phyloP scores from a whole-genome alignment of 2,329 filamentous ascomycete species.

The Apiospora phragmitis region DNA sequence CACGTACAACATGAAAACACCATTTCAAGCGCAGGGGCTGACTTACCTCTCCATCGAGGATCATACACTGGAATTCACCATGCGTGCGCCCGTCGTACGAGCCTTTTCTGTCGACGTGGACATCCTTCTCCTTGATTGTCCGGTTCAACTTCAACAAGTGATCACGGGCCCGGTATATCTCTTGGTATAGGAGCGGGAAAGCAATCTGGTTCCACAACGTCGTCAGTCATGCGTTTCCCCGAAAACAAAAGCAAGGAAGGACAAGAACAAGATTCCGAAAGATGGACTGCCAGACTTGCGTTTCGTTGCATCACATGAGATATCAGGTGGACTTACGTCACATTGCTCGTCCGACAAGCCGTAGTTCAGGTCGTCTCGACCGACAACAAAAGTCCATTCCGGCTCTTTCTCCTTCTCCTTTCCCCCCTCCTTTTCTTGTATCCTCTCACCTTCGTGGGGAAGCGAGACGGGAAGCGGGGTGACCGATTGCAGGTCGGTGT shows the following conservation, averaged over 20 bases:
- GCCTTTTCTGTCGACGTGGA: slow-evolving; percentile 19
- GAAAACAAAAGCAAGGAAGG: not conserved
- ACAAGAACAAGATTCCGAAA: not conserved
- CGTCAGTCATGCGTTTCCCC: not conserved
- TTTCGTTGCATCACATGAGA: not conserved
- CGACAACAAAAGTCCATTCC: slow-evolving; percentile 20
- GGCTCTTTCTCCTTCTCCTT: not conserved
- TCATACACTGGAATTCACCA: slow-evolving; percentile 25
- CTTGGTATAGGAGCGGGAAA: slow-evolving; percentile 24
- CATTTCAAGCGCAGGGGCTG: not conserved
- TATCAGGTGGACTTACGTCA: slow-evolving; percentile 15
- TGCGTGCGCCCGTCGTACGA: slow-evolving; percentile 19
- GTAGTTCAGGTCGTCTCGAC: slow-evolving; percentile 22
- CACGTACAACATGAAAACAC: not conserved
- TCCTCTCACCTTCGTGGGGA: not conserved
- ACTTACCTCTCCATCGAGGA: slow-evolving; percentile 20
- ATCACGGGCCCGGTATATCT: slow-evolving; percentile 23
- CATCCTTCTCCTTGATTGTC: slow-evolving; percentile 19
- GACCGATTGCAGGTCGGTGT: not conserved
- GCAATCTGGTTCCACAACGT: slow-evolving; percentile 17
- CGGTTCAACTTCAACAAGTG: slow-evolving; percentile 19
- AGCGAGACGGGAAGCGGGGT: no score
- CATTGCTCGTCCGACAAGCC: slow-evolving; percentile 24
- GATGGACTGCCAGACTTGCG: not conserved
- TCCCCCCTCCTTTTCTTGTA: not conserved